Conservation (phyloP, 2,329 filamentous ascomycete genomes). For the Onygenales sp. region DNA sequence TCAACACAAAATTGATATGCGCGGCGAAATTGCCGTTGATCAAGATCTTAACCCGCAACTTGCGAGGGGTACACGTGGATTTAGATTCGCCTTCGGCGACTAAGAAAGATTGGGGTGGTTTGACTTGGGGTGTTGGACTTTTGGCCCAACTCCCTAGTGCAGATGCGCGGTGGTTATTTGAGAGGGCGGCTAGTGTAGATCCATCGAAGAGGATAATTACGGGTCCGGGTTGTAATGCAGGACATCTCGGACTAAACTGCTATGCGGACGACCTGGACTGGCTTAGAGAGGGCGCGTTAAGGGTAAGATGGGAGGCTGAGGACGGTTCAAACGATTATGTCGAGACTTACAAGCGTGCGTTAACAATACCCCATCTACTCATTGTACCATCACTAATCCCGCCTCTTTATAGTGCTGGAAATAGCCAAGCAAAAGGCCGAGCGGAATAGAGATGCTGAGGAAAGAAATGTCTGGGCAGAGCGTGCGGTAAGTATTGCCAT, state of each 20-base stretch:
- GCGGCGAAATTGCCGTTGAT: conserved; percentile 3
- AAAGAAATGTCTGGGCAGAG: not conserved
- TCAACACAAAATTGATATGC: not conserved
- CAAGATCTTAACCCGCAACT: conserved; percentile 6
- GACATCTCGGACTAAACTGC: not conserved
- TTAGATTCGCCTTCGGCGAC: not conserved
- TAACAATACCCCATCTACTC: too few species aligned
- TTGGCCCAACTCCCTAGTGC: not conserved
- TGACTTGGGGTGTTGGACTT: not conserved
- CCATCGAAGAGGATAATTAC: not conserved
- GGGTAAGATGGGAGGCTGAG: conserved; percentile 4
- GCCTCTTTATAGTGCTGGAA: conserved; percentile 3
- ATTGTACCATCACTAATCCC: not conserved
- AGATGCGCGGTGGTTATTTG: conserved; percentile 7
- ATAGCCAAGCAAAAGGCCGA: conserved; percentile 3
- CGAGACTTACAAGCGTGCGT: not conserved
- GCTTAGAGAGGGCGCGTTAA: not conserved
- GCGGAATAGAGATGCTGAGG: not conserved
- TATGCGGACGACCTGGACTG: not conserved
- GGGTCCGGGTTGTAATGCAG: not conserved
- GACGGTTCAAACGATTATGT: not conserved
- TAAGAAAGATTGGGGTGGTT: not conserved
- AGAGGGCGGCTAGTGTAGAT: not conserved
- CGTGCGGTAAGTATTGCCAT: conserved; percentile 3
- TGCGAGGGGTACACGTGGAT: conserved; percentile 2